Evolutionary conservation across 495 filamentous ascomycete species (phyloP), one percentile per base, ranked within the genome.

Genomic region (Alectoria sarmentosa): DNA sequence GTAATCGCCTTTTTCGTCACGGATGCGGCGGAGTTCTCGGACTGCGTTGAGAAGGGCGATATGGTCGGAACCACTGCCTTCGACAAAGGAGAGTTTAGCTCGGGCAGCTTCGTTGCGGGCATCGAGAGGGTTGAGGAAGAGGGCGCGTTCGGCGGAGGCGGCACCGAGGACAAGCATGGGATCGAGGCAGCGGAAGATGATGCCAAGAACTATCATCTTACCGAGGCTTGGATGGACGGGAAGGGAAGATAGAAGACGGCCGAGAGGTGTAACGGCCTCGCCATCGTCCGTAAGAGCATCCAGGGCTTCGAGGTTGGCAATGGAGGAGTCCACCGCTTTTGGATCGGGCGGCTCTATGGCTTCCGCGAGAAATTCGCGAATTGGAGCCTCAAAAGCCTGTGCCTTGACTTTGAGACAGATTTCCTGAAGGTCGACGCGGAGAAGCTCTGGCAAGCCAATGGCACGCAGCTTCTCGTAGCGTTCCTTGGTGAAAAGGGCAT

Each of bases 181-280:
- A 62, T 87, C 82, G 14, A 87, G 73, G 66, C 85, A 87, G 28
- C 79, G 76, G 74, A 87, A 87, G 30, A 86, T 80, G 49, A 84
- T 72, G 13, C 83, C 83, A 14, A 87, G 70, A 30, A 86, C 66
- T 44, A 86, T 78, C 79, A 87, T 78, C 64, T 84, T 86, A 41
- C 79, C 84, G 58, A 83, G 71, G 14, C 71, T 69, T 34, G 84
- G 84, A 60, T 80, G 73, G 38, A 84, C 71, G 13, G 77, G 76
- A 58, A 86, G 66, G 30, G 75, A 71, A 17, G 77, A 70, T 19
- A 87, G 71, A 42, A 84, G 60, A 26, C 69, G 70, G 46, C 84
- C 85, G 4, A 87, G 74, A 21, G 74, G 72, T 15, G 84, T 87
- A 41, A 86, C 66, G 7, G 76, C 63, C 63, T 84, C 83, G 10